Evolutionary conservation across 805 yeast species (phyloP), one percentile per base, ranked within the genome.

Genomic region (Metschnikowia corniflorae): DNA sequence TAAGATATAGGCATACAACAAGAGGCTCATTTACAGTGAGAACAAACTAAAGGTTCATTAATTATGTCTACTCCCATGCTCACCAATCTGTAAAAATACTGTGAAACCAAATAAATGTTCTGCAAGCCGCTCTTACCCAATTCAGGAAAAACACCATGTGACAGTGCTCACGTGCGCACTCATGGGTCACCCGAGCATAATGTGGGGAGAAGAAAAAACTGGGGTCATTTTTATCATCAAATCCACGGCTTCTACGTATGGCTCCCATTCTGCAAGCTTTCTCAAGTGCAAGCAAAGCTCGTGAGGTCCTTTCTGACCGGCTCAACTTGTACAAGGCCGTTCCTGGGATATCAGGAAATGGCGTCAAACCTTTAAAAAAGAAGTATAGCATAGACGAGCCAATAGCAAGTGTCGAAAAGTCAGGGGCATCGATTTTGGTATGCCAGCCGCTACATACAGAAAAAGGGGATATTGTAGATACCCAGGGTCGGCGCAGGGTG

Each of bases 401-500:
- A 4, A 29, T 44, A 16, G 14, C 39, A 18, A 33, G 22, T 27
- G 42, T 26, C 33, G 43, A 35, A 26, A 34, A 13, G 30, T 35
- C 28, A 25, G 30, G 33, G n/a, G n/a, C 25, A 5, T 35, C 40
- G 8, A 35, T 53, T 7, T 22, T 49, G 31, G 47, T 44, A 18
- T 55, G 60, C 22, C 38, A 45, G 31, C 58, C 55, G 24, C 44
- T 57, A 17, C 47, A 44, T 14, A 45, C 70, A 1, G 78, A 77
- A 35, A 43, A 64, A 16, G 95, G 93, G 4, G 65, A 73, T 40
- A 78, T 89, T 54, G 61, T 75, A 2, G 68, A 65, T 38, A 77
- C 78, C 43, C 42, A 48, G 1, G 87, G 86, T 1, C 63, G 93
- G 27, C 65, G 65, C n/a, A 64, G 87, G 9, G 68, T 71, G 9